Evolutionary conservation across 371 early-diverging fungal species (phyloP).

Genomic region (Batkoa obscura): DNA sequence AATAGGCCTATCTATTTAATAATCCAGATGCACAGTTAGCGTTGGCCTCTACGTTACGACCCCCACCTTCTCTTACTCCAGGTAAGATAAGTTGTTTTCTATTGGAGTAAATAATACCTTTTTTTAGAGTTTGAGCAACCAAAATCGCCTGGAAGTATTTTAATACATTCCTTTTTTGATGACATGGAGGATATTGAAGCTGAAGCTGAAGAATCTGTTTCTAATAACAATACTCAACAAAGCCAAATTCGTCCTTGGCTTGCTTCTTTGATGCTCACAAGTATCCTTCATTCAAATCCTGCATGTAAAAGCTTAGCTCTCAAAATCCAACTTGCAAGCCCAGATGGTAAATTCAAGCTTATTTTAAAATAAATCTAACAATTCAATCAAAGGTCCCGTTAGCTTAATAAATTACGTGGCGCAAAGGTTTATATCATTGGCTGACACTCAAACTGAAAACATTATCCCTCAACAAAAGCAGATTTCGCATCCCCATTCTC

Average conservation of each 20-base stretch:
- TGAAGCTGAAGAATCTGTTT: constrained; percentile 28
- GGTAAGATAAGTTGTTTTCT: background rate
- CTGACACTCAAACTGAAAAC: background rate
- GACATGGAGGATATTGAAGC: background rate
- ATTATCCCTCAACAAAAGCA: too few relatives aligned
- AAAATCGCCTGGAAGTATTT: background rate
- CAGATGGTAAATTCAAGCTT: constrained; percentile 20
- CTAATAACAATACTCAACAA: too few relatives aligned
- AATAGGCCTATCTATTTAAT: constrained; percentile 31
- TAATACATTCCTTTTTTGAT: background rate
- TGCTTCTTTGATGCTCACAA: constrained; percentile 59
- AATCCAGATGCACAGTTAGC: constrained; percentile 74
- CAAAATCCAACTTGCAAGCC: constrained; percentile 41
- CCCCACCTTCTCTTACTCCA: constrained; percentile 37
- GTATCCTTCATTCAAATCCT: constrained; percentile 47
- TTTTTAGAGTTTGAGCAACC: background rate
- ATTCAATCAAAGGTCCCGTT: constrained; percentile 32
- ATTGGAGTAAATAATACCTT: background rate
- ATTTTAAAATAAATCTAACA: constrained; percentile 21
- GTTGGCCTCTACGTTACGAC: constrained; percentile 61
- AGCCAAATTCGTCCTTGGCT: constrained; percentile 55
- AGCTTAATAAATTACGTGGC: constrained; percentile 7
- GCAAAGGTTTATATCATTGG: background rate
- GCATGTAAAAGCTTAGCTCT: constrained; percentile 56
- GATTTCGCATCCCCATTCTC: background rate